Evolutionary conservation across 768 basidiomycete species (phyloP).

Genomic region (Pleurotus sapidus): DNA sequence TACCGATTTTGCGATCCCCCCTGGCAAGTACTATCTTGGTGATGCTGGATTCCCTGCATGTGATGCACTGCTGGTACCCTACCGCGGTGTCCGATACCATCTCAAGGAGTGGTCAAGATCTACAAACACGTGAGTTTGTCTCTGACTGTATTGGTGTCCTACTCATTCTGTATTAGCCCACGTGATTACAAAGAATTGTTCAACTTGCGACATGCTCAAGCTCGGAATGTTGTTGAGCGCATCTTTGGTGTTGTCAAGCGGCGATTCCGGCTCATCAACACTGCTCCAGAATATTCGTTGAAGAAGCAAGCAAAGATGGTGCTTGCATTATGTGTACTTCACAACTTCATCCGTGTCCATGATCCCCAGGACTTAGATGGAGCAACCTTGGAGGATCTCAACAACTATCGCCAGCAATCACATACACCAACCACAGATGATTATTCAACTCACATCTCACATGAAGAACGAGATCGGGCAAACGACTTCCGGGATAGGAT

Average conservation of each 20-base stretch:
- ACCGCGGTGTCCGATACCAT: constrained; percentile 33
- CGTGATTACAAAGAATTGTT: constrained; percentile 34
- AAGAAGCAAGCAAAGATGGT: constrained; percentile 21
- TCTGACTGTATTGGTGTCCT: constrained; percentile 8
- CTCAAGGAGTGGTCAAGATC: constrained; percentile 30
- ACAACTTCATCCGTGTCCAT: constrained; percentile 26
- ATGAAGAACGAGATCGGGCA: constrained; percentile 9
- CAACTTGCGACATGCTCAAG: constrained; percentile 37
- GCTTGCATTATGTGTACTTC: constrained; percentile 17
- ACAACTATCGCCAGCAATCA: neutral
- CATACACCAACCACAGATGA: neutral
- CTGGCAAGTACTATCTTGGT: constrained; percentile 30
- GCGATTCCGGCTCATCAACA: constrained; percentile 14
- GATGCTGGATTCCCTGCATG: constrained; percentile 34
- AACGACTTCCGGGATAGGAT: constrained; percentile 10
- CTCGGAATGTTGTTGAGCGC: constrained; percentile 33
- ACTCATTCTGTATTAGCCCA: constrained; percentile 21
- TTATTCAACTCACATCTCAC: neutral
- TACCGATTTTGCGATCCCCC: constrained; percentile 25
- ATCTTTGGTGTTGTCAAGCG: constrained; percentile 37
- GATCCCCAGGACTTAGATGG: constrained; percentile 12
- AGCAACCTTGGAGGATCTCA: neutral
- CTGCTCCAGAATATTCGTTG: constrained; percentile 19
- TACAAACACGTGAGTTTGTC: constrained; percentile 10
- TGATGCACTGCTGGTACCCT: constrained; percentile 33